Evolutionary conservation across 83 land plant genomes (phyloP).

Genomic region (Larix sibirica): DNA sequence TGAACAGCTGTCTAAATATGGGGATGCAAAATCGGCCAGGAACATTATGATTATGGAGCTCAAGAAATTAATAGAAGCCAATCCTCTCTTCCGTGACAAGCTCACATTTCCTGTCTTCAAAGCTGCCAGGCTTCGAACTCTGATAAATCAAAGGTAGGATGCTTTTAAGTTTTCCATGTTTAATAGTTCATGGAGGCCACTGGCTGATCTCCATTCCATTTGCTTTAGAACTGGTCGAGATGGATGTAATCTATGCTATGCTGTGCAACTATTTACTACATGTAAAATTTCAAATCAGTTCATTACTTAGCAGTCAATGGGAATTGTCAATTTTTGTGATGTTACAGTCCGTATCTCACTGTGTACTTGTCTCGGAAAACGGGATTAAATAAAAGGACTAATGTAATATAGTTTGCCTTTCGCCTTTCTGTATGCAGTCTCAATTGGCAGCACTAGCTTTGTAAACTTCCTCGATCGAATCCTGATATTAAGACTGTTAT

Average conservation of each 20-base stretch:
- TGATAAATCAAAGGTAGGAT: conserved; percentile 77
- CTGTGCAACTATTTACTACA: no score
- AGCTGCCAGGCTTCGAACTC: conserved; percentile 70
- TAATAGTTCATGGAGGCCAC: background rate
- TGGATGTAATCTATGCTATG: no score
- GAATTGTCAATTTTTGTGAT: background rate
- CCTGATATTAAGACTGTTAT: conserved; percentile 94
- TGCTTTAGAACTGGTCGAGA: background rate
- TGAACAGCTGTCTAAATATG: conserved; percentile 86
- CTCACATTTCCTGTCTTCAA: conserved; percentile 65
- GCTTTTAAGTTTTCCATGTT: background rate
- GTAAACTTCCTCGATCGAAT: conserved; percentile 92
- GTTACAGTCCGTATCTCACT: no score
- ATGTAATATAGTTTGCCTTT: background rate
- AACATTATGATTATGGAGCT: conserved; percentile 81
- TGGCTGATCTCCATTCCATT: background rate
- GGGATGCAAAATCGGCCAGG: conserved; percentile 85
- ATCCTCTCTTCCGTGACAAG: conserved; percentile 83
- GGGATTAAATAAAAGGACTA: background rate
- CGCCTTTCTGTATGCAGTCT: conserved; percentile 37
- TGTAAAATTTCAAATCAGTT: no score
- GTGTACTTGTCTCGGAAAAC: background rate
- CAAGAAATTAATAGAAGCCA: conserved; percentile 83
- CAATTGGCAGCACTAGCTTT: conserved; percentile 98
- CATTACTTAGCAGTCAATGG: background rate